Evolutionary conservation across 208 protist genomes (phyloP).

Genomic region (Histomonas meleagridis): DNA sequence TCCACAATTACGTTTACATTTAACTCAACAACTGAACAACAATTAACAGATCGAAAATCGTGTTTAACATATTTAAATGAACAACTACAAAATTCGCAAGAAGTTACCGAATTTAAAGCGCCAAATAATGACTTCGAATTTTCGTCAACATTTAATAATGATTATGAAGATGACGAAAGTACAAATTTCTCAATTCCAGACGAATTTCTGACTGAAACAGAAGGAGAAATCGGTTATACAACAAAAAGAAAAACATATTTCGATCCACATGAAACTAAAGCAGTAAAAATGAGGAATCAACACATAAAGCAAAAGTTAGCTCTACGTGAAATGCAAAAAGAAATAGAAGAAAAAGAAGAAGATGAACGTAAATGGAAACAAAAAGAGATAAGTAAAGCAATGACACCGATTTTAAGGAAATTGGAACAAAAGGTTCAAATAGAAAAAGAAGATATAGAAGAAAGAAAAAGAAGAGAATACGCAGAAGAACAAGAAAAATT

Average conservation of each 20-base stretch:
- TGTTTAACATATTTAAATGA: too few species aligned
- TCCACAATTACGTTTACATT: too few species aligned
- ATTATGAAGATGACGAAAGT: too few species aligned
- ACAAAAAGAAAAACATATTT: neutral
- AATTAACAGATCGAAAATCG: too few species aligned
- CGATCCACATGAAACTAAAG: slow-evolving; percentile 33
- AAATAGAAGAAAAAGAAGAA: neutral
- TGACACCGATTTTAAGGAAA: neutral
- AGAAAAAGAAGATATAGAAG: neutral
- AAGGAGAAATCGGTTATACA: neutral
- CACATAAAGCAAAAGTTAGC: neutral
- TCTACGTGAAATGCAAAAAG: neutral
- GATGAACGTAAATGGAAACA: neutral
- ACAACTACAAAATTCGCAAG: too few species aligned
- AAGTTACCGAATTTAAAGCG: too few species aligned
- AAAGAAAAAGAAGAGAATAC: neutral
- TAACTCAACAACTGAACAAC: too few species aligned
- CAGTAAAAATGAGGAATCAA: neutral
- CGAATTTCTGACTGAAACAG: neutral
- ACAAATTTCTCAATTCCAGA: neutral
- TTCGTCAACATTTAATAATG: too few species aligned
- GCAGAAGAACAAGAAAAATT: neutral
- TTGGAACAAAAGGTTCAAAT: neutral
- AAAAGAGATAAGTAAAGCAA: neutral
- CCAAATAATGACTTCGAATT: too few species aligned